A percentile compares a stretch with the other conserved stretches of the same genome.
phyloP scores from a whole-genome alignment of 2,329 filamentous ascomycete genomes.

The Pseudocercospora vitis region DNA sequence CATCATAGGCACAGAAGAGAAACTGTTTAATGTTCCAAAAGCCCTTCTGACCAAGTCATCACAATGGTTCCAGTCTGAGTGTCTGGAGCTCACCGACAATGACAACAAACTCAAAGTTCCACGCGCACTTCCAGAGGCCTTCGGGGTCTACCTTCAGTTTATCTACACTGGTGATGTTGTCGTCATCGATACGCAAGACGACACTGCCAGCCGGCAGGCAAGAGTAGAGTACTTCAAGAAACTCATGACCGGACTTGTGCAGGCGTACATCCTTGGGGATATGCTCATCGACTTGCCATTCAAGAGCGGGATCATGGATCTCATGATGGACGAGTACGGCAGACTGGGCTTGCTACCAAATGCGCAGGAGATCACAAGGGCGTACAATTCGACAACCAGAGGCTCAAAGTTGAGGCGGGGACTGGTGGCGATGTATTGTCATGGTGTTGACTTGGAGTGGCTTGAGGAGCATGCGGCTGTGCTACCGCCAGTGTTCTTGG shows the following conservation, averaged over 20 bases:
- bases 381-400: neutral
- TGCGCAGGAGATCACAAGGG: neutral
- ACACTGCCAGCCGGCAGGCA: neutral
- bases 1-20: neutral
- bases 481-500: neutral
- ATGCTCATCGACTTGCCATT: neutral
- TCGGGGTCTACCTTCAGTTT: conserved; percentile 7
- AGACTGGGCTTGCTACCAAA: neutral
- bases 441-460: neutral
- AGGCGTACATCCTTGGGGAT: neutral
- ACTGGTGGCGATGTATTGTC: neutral
- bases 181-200: neutral
- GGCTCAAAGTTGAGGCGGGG: neutral
- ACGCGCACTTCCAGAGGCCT: neutral
- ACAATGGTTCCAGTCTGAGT: neutral
- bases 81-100: neutral
- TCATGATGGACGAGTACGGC: neutral
- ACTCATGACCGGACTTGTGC: neutral
- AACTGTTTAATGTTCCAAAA: neutral
- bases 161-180: conserved; percentile 4
- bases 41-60: neutral
- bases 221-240: neutral
- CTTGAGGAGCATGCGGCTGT: neutral
- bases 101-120: neutral
- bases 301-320: neutral